Conservation (phyloP, 2,329 filamentous ascomycete genomes). For the Malbranchea zuffiana region DNA sequence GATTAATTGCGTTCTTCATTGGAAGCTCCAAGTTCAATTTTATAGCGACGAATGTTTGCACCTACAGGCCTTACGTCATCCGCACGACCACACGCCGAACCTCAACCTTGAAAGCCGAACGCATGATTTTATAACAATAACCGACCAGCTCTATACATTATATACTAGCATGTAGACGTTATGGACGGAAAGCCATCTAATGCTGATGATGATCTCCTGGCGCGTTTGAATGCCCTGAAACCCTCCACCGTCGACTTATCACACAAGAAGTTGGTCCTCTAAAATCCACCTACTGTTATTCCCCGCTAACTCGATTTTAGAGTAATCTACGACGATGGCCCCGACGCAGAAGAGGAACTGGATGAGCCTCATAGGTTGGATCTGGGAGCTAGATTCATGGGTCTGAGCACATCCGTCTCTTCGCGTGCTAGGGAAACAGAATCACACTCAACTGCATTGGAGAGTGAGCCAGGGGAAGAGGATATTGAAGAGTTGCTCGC, state of each 20-base stretch:
- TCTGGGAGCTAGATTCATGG: constrained; percentile 5
- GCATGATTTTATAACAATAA: background rate
- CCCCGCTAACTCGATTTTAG: no score
- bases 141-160: constrained; percentile 1
- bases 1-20: constrained; percentile 16
- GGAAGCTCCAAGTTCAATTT: background rate
- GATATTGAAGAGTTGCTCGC: constrained; percentile 17
- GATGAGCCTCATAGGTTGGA: no score
- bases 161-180: constrained; percentile 7
- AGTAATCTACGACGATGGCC: no score
- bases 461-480: constrained; percentile 12
- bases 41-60: background rate
- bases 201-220: constrained; percentile 22
- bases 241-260: constrained; percentile 24
- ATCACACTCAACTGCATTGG: constrained; percentile 2
- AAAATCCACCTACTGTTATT: no score
- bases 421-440: background rate
- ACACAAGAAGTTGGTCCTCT: constrained; percentile 18
- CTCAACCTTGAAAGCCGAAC: background rate
- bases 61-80: constrained; percentile 12
- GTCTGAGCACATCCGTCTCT: constrained; percentile 4
- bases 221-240: constrained; percentile 27
- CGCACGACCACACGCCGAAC: constrained; percentile 3
- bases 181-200: constrained; percentile 17
- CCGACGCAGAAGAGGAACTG: no score